Conservation (phyloP, 2,329 filamentous ascomycete species). For the Huntiella omanensis region DNA sequence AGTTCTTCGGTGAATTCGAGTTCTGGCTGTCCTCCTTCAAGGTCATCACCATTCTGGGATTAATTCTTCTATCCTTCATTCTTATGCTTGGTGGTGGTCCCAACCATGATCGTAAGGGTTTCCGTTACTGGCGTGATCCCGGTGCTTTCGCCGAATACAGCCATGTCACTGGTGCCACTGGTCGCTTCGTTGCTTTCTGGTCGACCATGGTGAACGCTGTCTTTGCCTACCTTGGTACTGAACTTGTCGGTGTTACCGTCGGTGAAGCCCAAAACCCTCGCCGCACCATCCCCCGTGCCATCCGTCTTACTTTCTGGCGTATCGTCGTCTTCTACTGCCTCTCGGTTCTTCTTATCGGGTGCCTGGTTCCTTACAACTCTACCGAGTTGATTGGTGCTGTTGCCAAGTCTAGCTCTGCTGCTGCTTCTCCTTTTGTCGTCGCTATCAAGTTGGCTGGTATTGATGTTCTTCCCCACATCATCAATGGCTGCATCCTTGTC, state of each 20-base stretch:
- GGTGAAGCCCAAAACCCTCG: conserved; percentile 66
- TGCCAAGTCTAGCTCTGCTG: conserved; percentile 26
- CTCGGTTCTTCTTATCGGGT: conserved; percentile 55
- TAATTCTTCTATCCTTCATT: conserved; percentile 46
- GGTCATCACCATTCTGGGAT: conserved; percentile 43
- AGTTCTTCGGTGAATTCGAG: conserved; percentile 47
- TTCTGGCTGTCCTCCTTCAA: conserved; percentile 49
- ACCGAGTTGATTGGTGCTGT: conserved; percentile 38
- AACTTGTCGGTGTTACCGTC: conserved; percentile 60
- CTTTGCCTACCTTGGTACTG: conserved; percentile 62
- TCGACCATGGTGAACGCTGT: conserved; percentile 56
- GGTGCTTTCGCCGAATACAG: conserved; percentile 34
- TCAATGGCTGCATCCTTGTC: conserved; percentile 56
- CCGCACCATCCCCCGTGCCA: conserved; percentile 56
- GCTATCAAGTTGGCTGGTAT: conserved; percentile 49
- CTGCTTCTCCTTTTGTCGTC: conserved; percentile 57
- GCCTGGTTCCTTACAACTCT: conserved; percentile 57
- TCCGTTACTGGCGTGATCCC: conserved; percentile 46
- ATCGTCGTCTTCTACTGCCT: conserved; percentile 67
- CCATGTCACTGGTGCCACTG: conserved; percentile 21
- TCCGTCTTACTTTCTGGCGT: conserved; percentile 64
- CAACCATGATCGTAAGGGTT: conserved; percentile 40
- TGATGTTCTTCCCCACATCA: conserved; percentile 40
- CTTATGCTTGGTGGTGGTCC: conserved; percentile 47
- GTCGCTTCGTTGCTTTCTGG: conserved; percentile 46